Base-by-base conservation (phyloP, 1,284 basidiomycete genomes). In the Agaricales sp. region DNA sequence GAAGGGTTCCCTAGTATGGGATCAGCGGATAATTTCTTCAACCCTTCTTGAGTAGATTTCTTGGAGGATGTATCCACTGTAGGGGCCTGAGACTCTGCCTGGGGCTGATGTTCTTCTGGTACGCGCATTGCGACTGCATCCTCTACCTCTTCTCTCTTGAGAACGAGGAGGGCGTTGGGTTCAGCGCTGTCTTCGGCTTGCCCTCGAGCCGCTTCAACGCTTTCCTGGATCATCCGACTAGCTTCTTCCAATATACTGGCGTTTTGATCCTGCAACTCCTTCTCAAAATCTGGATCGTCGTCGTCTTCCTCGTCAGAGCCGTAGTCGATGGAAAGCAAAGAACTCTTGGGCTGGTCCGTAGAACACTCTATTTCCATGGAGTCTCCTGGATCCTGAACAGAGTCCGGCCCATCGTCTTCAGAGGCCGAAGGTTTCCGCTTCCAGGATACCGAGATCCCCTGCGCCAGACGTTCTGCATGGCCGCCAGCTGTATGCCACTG, bases 401-500 rank as follows among this genome's bases (percentile, higher is more conserved):
- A 47, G 8, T 47, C 54, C 23, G 57, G 55, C 13, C 52, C 58
- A 12, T 41, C n/a, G 6, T 61, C 64, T 48, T 62, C 63, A 38
- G 58, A 59, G 16, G 53, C 51, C 16, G 55, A 57, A 13, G 55
- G 64, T 3, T 75, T 70, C 24, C 67, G 72, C 53, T 70, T 78
- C 84, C 82, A 87, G 45, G 74, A 70, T 38, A 83, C 77, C 58
- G 78, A 79, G 43, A 88, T 80, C 51, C 91, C 90, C 48, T 79
- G 70, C 2, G 65, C 67, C 0, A 81, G 66, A 30, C 90, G 78
- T 52, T 86, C 84, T 54, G 83, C 81, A 11, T 68, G 65, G 4
- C 72, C 74, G 4, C 72, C 70, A 2, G 88, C 84, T 47, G 78
- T 74, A 62, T 96, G 91, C 91, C 92, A 99, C 55, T 90, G 86